Evolutionary conservation across 1,284 basidiomycete genomes (phyloP), one percentile per base, ranked within the genome.

Genomic region (Apiotrichum brassicae): DNA sequence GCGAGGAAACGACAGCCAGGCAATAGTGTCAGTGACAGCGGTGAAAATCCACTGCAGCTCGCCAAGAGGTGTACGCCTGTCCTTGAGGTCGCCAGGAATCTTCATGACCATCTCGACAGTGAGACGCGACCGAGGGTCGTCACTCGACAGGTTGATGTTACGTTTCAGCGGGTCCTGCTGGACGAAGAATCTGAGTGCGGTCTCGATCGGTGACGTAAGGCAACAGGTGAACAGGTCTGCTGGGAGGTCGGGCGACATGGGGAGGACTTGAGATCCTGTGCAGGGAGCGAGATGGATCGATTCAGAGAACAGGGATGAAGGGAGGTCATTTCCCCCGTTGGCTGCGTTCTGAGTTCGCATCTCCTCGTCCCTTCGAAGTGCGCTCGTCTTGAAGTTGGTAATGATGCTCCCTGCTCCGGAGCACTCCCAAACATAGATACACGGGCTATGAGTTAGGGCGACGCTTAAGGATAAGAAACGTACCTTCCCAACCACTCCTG

Each of bases 11-110:
- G 91, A 90, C 12, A 93, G 92, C 94, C 95, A 98, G 13, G 95
- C 95, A 57, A 98, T 97, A 8, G 94, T 97, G 73, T 98, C 94
- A 16, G 94, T 98, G 57, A 98, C 91, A 35, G 94, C 91, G 2
- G 91, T 97, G 75, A 98, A 97, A 61, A 98, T 97, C 94, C 95
- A 98, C 72, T 97, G 97, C 24, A 98, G 82, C 73, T 98, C 94
- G 46, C 94, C 94, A 2, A 98, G 78, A 1, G 94, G 94, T 3
- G 95, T 97, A 22, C 92, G 81, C 28, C 94, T 81, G 66, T 98
- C 94, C 72, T 97, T 97, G 54, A 98, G 80, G 63, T 97, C 91
- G 5, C 95, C 94, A 0, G 94, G 95, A 18, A 98, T 82, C 66
- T 93, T 87, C 81, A 92, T 85, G 33, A 95, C 87, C 84, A 93